phyloP scores from a whole-genome alignment of 441 rosid species.

The Isatis lusitanica region DNA sequence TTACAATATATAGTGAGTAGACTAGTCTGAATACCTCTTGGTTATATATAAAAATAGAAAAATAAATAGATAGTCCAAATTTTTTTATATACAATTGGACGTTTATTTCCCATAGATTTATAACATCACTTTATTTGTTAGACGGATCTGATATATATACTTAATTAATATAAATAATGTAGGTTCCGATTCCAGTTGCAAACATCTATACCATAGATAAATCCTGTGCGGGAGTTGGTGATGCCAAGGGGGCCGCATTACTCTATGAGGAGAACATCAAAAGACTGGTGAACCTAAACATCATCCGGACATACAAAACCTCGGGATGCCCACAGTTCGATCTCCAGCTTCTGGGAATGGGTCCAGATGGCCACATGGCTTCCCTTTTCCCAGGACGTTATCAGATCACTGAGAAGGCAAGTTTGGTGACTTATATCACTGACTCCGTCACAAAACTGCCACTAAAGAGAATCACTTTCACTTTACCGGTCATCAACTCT shows the following conservation, averaged over 20 bases:
- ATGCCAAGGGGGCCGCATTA: constrained; percentile 48
- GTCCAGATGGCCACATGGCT: constrained; percentile 89
- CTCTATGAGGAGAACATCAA: constrained; percentile 60
- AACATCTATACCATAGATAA: constrained; percentile 70
- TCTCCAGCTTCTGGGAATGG: constrained; percentile 79
- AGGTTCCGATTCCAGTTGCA: constrained; percentile 42
- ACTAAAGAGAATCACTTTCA: constrained; percentile 75
- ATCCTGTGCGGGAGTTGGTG: constrained; percentile 59
- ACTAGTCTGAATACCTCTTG: background rate
- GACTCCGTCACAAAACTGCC: constrained; percentile 76
- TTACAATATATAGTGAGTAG: background rate
- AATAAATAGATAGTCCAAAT: background rate
- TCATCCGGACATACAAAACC: constrained; percentile 40
- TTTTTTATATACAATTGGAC: background rate
- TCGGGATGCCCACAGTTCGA: constrained; percentile 72
- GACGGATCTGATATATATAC: background rate
- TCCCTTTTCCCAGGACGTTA: constrained; percentile 76
- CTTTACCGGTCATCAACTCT: constrained; percentile 78
- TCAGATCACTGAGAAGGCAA: constrained; percentile 57
- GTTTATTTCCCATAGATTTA: background rate
- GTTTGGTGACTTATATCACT: constrained; percentile 67
- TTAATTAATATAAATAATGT: background rate
- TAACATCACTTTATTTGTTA: background rate
- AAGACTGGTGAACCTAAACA: constrained; percentile 42
- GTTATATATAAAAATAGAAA: background rate